Conservation (phyloP, 345 rosid species). For the Carallia pectinifolia region DNA sequence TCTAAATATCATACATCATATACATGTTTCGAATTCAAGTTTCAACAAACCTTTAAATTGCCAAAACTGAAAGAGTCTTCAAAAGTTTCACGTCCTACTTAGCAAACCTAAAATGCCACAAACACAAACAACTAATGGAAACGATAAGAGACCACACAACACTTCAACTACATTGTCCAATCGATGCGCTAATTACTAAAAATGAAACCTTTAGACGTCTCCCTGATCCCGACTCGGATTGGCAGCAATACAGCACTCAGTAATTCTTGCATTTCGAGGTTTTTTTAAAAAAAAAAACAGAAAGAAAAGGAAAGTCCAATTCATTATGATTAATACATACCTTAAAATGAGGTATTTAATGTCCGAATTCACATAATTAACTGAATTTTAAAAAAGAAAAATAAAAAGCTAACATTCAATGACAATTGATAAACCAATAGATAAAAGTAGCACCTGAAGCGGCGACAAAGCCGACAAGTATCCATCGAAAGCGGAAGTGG, state of each 20-base stretch:
- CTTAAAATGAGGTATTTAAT: neutral
- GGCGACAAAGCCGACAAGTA: conserved; percentile 94
- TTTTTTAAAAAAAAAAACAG: neutral
- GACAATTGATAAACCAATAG: neutral
- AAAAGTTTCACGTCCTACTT: no score
- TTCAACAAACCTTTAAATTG: no score
- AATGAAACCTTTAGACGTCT: neutral
- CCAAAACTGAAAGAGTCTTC: no score
- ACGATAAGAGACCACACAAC: no score
- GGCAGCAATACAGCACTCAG: conserved; percentile 1
- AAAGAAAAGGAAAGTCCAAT: neutral
- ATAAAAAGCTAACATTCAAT: neutral
- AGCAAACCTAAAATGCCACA: no score
- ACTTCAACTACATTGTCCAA: no score
- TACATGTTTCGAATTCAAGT: no score
- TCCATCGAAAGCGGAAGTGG: conserved; percentile 98
- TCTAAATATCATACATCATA: no score
- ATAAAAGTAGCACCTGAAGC: conserved; percentile 62
- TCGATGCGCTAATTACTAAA: no score
- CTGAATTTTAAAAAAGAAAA: neutral
- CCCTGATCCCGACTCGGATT: neutral
- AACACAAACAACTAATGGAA: no score
- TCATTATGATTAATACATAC: neutral
- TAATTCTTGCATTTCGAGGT: neutral
- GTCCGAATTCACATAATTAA: neutral